Conservation (phyloP, 495 filamentous ascomycete genomes). For the Aspergillus incahuasiensis region DNA sequence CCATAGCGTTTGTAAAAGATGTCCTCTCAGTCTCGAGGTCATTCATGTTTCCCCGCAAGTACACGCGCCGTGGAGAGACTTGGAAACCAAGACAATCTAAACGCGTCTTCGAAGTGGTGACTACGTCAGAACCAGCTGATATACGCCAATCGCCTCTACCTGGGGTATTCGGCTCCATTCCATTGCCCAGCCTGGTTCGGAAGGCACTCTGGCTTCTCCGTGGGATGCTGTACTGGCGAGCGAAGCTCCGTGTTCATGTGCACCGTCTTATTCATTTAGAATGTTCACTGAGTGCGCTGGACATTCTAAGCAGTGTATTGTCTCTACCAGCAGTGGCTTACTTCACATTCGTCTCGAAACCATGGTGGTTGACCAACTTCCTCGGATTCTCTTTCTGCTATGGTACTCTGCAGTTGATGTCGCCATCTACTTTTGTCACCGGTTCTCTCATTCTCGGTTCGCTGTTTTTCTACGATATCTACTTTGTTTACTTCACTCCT, state of each 20-base stretch:
- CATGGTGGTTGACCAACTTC: conserved; percentile 81
- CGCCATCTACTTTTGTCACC: conserved; percentile 83
- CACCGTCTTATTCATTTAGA: conserved; percentile 42
- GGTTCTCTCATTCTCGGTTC: conserved; percentile 71
- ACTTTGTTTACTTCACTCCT: conserved; percentile 96
- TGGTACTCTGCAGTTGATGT: conserved; percentile 72
- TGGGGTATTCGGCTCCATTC: conserved; percentile 40
- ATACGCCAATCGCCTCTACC: conserved; percentile 48
- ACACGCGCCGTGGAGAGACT: conserved; percentile 26
- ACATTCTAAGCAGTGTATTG: conserved; percentile 55
- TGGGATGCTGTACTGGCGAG: conserved; percentile 41
- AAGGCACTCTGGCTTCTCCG: conserved; percentile 46
- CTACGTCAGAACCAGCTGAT: conserved; percentile 9
- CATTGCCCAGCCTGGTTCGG: conserved; percentile 30
- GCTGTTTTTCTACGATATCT: conserved; percentile 92
- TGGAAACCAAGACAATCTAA: conserved; percentile 37
- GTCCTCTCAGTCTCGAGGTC: conserved; percentile 56
- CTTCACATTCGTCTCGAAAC: conserved; percentile 67
- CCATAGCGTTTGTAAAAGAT: conserved; percentile 67
- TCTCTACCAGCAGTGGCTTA: conserved; percentile 55
- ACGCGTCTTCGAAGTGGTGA: conserved; percentile 22
- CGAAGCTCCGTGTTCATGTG: conserved; percentile 43
- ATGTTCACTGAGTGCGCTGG: conserved; percentile 45
- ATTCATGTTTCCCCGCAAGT: conserved; percentile 66
- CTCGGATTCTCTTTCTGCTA: conserved; percentile 86